Evolutionary conservation across 2,329 filamentous ascomycete species (phyloP).

Genomic region (Zasmidium cellare): DNA sequence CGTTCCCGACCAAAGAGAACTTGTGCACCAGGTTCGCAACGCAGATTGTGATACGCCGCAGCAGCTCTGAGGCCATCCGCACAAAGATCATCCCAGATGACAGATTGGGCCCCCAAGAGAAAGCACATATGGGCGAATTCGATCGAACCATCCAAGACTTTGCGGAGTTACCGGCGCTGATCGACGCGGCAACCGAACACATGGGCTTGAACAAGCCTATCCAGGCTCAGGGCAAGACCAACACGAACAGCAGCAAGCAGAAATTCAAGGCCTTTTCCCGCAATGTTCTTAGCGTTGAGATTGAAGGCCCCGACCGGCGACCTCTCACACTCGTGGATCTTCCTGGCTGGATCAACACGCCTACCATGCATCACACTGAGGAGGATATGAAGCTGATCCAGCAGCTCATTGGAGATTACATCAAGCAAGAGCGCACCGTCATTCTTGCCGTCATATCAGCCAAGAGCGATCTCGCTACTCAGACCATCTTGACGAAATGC

Average conservation of each 20-base stretch:
- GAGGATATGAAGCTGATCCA: slow-evolving; percentile 36
- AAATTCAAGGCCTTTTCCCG: slow-evolving; percentile 40
- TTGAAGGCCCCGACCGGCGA: slow-evolving; percentile 46
- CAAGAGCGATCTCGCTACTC: slow-evolving; percentile 54
- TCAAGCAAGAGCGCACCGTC: slow-evolving; percentile 54
- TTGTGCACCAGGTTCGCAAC: slow-evolving; percentile 64
- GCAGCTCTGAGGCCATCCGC: slow-evolving; percentile 13
- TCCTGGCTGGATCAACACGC: slow-evolving; percentile 41
- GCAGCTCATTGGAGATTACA: slow-evolving; percentile 53
- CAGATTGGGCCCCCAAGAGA: slow-evolving; percentile 23
- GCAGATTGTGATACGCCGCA: slow-evolving; percentile 56
- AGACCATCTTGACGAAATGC: slow-evolving; percentile 56
- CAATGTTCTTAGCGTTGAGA: slow-evolving; percentile 50
- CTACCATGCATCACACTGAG: slow-evolving; percentile 32
- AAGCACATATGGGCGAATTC: slow-evolving; percentile 35
- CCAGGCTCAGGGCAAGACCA: slow-evolving; percentile 11
- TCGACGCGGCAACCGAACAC: slow-evolving; percentile 51
- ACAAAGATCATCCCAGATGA: slow-evolving; percentile 32
- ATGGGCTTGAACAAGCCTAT: slow-evolving; percentile 49
- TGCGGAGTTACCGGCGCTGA: slow-evolving; percentile 48
- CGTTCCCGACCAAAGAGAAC: slow-evolving; percentile 57
- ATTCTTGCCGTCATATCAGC: slow-evolving; percentile 42
- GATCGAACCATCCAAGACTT: slow-evolving; percentile 35
- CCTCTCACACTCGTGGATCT: slow-evolving; percentile 37
- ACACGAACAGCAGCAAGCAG: neutral